Percentiles rank a stretch among this genome's conserved stretches.
Evolutionary conservation across 208 protist species (phyloP).

Genomic region (Trypanosoma conorhini): DNA sequence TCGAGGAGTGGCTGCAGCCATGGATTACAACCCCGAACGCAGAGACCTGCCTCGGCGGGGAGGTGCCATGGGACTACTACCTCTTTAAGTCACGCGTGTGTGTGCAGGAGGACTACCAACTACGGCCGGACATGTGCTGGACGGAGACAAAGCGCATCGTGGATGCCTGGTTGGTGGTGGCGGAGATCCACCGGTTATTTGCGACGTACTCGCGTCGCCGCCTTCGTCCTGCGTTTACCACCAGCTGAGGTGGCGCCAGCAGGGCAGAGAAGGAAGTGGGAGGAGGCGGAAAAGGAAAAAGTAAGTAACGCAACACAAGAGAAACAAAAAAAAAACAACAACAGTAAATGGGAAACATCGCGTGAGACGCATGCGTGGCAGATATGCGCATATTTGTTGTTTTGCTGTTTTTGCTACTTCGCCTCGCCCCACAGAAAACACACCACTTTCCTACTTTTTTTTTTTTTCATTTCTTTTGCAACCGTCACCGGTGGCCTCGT

Average conservation of each 20-base stretch:
- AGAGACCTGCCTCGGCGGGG: slow-evolving; percentile 36
- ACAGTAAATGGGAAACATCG: not conserved
- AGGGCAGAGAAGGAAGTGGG: not conserved
- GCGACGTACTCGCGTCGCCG: slow-evolving; percentile 26
- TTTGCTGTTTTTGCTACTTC: slow-evolving; percentile 2
- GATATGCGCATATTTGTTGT: not conserved
- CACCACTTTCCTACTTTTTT: slow-evolving; percentile 11
- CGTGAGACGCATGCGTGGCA: not conserved
- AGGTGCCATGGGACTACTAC: slow-evolving; percentile 85
- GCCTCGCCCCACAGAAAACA: not conserved
- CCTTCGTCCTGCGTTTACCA: slow-evolving; percentile 18
- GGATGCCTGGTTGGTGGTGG: slow-evolving; percentile 40
- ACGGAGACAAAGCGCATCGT: slow-evolving; percentile 31
- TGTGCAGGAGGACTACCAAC: slow-evolving; percentile 12
- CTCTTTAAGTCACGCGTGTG: slow-evolving; percentile 52
- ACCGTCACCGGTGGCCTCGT: not conserved
- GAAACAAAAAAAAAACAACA: not conserved
- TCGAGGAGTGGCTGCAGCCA: slow-evolving; percentile 62
- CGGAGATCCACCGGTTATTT: slow-evolving; percentile 40
- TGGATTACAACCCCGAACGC: slow-evolving; percentile 32
- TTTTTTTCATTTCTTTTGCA: slow-evolving; percentile 2
- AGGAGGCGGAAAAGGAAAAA: not conserved
- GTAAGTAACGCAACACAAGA: not conserved
- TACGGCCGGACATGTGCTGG: slow-evolving; percentile 34
- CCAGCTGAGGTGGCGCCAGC: not conserved